Conservation (phyloP, 2,329 filamentous ascomycete species). For the Chaetomiaceae sp. region DNA sequence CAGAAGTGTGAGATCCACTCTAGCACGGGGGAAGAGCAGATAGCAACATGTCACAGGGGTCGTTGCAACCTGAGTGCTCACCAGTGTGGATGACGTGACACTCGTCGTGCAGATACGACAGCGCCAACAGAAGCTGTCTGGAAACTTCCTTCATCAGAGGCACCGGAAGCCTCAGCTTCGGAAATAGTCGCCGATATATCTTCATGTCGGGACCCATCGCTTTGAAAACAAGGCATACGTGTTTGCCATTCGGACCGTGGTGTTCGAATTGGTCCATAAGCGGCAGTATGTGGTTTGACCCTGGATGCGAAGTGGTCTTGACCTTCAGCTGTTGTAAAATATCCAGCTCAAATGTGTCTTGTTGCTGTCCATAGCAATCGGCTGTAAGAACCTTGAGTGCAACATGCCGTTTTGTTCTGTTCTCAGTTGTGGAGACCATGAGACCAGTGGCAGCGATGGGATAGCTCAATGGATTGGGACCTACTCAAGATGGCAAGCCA, state of each 20-base stretch:
- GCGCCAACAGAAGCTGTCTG: constrained; percentile 8
- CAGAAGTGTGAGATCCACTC: neutral
- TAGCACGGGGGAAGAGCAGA: too few species aligned
- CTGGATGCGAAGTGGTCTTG: neutral
- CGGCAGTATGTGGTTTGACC: neutral
- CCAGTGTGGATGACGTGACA: constrained; percentile 12
- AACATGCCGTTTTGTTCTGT: constrained; percentile 8
- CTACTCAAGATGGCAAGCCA: constrained; percentile 6
- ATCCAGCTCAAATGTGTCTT: constrained; percentile 7
- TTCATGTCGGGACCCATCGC: constrained; percentile 10
- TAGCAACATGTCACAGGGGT: too few species aligned
- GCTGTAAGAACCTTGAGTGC: constrained; percentile 11
- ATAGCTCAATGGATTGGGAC: neutral
- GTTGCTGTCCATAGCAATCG: constrained; percentile 2
- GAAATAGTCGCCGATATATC: constrained; percentile 9
- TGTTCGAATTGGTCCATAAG: constrained; percentile 11
- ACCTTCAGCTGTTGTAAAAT: constrained; percentile 1
- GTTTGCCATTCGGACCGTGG: constrained; percentile 7
- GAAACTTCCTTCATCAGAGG: constrained; percentile 9
- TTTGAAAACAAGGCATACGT: constrained; percentile 13
- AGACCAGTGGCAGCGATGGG: too few species aligned
- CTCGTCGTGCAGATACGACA: constrained; percentile 7
- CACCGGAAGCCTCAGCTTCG: constrained; percentile 5
- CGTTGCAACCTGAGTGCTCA: too few species aligned
- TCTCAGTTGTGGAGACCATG: too few species aligned